Conservation (phyloP, 139 green algal species). For the Gonium pectorale region DNA sequence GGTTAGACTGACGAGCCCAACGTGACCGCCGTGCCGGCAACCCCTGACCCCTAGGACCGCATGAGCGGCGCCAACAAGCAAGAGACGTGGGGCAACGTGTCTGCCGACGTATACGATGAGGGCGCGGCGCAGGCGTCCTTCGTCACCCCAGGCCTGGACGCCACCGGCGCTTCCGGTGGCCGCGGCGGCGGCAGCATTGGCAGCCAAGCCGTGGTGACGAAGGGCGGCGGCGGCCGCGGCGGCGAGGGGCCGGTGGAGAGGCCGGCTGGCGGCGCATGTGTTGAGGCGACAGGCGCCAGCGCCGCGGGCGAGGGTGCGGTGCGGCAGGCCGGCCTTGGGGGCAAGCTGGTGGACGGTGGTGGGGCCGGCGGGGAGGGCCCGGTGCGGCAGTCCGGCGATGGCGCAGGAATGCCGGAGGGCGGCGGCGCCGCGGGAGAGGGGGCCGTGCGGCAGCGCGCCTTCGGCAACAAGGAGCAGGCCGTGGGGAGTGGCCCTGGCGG, state of each 20-base stretch:
- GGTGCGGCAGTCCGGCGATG: neutral
- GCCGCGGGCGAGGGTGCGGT: neutral
- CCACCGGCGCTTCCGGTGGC: neutral
- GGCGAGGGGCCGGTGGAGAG: too few relatives aligned
- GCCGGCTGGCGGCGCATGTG: too few relatives aligned
- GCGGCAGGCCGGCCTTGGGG: neutral
- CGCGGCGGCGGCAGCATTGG: neutral
- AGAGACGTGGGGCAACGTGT: constrained; percentile 32
- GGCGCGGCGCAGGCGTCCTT: constrained; percentile 8
- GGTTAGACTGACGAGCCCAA: too few relatives aligned
- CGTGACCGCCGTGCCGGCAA: too few relatives aligned
- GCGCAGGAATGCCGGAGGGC: neutral
- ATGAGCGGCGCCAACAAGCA: constrained; percentile 17
- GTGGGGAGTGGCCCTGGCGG: neutral
- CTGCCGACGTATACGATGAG: constrained; percentile 17
- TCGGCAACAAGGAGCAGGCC: neutral
- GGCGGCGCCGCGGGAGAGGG: neutral
- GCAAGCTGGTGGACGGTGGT: neutral
- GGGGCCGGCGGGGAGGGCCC: neutral
- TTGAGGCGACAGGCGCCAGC: too few relatives aligned
- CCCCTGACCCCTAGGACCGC: constrained; percentile 9
- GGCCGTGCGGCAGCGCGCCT: neutral
- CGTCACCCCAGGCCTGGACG: neutral
- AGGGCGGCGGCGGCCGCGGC: neutral
- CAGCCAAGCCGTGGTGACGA: neutral